Evolutionary conservation across 2,329 filamentous ascomycete species (phyloP).

Genomic region (Achaetomium macrosporum): DNA sequence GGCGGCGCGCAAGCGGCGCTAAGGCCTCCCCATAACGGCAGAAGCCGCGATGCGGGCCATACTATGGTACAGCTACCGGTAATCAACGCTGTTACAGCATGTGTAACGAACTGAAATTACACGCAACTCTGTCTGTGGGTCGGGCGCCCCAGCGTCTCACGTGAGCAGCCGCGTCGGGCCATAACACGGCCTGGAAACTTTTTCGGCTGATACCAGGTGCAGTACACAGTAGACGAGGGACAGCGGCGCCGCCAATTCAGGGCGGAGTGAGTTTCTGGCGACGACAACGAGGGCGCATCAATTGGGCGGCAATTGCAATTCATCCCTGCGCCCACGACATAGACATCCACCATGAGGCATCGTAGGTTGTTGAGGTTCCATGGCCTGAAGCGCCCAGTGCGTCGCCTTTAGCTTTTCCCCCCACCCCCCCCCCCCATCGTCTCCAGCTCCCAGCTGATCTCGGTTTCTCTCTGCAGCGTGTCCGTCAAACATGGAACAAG

Average conservation of each 20-base stretch:
- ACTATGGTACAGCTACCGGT: no score
- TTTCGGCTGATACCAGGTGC: conserved; percentile 7
- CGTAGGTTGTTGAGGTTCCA: conserved; percentile 59
- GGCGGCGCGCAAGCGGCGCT: not conserved
- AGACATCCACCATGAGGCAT: conserved; percentile 38
- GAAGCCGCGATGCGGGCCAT: not conserved
- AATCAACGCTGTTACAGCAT: no score
- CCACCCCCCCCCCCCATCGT: not conserved
- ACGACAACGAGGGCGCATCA: conserved; percentile 1
- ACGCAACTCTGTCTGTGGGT: not conserved
- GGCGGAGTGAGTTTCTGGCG: not conserved
- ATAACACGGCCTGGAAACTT: conserved; percentile 10
- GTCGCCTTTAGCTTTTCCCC: no score
- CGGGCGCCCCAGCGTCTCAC: conserved; percentile 7
- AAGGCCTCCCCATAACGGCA: not conserved
- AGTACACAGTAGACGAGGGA: not conserved
- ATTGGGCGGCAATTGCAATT: conserved; percentile 3
- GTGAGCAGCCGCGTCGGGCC: conserved; percentile 10
- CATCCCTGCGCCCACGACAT: not conserved
- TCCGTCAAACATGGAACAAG: conserved; percentile 96
- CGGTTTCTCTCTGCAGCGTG: conserved; percentile 54
- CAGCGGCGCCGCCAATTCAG: conserved; percentile 4
- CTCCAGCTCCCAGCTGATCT: conserved; percentile 6
- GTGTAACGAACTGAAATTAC: no score
- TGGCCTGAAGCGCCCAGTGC: conserved; percentile 59